A percentile compares a stretch with the other conserved stretches of the same genome.
These are phyloP conservation scores for Pulveroboletus ravenelii DNA, from an alignment of 768 basidiomycete genomes.

Conservation along the genomic window DNA sequence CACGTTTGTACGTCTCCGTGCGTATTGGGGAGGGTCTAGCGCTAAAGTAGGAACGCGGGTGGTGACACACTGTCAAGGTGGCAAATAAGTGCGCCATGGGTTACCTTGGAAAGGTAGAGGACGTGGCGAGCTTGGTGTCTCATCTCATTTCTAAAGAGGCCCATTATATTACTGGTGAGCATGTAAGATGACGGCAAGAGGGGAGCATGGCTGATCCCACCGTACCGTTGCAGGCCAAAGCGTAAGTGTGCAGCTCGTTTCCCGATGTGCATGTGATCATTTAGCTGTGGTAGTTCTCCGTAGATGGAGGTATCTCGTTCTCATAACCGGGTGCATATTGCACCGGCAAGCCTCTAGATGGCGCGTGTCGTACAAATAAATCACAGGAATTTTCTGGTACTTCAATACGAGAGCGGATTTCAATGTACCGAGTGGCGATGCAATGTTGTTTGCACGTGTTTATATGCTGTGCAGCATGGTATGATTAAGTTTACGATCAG, in stretches of 20 bases:
- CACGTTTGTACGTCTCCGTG: background rate
- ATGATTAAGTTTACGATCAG: too few species aligned
- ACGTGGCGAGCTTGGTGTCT: conserved; percentile 15
- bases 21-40: background rate
- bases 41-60: background rate
- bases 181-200: background rate
- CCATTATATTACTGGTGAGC: background rate
- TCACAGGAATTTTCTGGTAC: too few species aligned
- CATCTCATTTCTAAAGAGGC: background rate
- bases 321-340: conserved; percentile 4
- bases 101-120: conserved; percentile 14
- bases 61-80: background rate
- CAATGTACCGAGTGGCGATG: too few species aligned
- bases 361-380: too few species aligned
- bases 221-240: background rate
- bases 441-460: too few species aligned
- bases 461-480: too few species aligned
- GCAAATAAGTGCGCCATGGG: conserved; percentile 2
- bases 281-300: background rate
- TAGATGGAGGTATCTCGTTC: conserved; percentile 12
- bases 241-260: background rate
- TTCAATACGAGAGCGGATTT: too few species aligned
- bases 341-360: background rate
- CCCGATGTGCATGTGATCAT: background rate
- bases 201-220: background rate